phyloP scores from a whole-genome alignment of 805 yeast species.

The Candida bentonensis region DNA sequence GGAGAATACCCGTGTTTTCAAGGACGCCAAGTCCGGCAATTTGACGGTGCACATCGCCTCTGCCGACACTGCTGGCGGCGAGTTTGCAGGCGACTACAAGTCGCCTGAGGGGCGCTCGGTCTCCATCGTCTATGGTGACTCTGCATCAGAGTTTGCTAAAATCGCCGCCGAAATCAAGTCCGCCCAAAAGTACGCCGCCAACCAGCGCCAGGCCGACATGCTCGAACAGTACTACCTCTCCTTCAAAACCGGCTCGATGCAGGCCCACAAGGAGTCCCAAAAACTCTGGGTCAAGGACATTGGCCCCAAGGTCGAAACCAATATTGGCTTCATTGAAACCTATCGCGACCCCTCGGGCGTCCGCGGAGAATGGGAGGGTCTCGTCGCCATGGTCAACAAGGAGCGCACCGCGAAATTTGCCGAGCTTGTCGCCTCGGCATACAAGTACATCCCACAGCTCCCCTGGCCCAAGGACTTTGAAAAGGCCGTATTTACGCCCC shows the following conservation, averaged over 20 bases:
- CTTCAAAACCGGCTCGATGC: constrained; percentile 69
- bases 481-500: constrained; percentile 78
- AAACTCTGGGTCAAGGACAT: constrained; percentile 78
- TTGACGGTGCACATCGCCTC: constrained; percentile 62
- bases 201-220: constrained; percentile 57
- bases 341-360: constrained; percentile 88
- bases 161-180: constrained; percentile 41
- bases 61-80: constrained; percentile 27
- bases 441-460: constrained; percentile 43
- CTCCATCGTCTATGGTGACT: constrained; percentile 64
- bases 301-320: constrained; percentile 65
- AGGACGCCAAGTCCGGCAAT: constrained; percentile 27
- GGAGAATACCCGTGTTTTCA: constrained; percentile 66
- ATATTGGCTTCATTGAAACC: constrained; percentile 84
- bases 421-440: constrained; percentile 52
- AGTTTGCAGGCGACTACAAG: constrained; percentile 30
- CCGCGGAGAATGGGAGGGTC: constrained; percentile 87
- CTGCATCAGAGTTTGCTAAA: constrained; percentile 43
- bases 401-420: constrained; percentile 75
- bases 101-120: constrained; percentile 26
- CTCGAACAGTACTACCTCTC: constrained; percentile 51
- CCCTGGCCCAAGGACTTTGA: constrained; percentile 74
- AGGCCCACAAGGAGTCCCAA: constrained; percentile 75
- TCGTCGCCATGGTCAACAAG: constrained; percentile 80
- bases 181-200: constrained; percentile 55